phyloP scores from a whole-genome alignment of 352 stramenopile genomes.

The Phytophthora pinifolia region DNA sequence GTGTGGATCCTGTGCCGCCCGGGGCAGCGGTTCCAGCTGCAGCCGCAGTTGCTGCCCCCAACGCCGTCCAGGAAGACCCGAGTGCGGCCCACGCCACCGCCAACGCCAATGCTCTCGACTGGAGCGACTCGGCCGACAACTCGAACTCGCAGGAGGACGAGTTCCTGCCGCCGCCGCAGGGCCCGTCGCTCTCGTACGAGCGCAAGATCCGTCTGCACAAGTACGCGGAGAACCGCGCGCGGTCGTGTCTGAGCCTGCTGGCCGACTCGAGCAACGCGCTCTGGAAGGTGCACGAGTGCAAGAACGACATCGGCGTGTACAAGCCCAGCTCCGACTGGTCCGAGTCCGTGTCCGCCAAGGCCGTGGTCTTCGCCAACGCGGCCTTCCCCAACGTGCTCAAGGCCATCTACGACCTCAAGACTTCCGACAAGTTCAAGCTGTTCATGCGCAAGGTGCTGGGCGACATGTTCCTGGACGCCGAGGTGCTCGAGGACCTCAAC shows the following conservation, averaged over 20 bases:
- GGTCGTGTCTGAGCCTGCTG: constrained; percentile 74
- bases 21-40: not conserved
- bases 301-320: constrained; percentile 80
- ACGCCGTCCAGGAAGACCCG: constrained; percentile 7
- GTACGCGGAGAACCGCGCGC: constrained; percentile 82
- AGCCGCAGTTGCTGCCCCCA: constrained; percentile 1
- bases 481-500: constrained; percentile 84
- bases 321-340: constrained; percentile 88
- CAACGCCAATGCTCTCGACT: constrained; percentile 36
- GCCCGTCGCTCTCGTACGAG: constrained; percentile 81
- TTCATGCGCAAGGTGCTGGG: constrained; percentile 83
- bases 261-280: constrained; percentile 74
- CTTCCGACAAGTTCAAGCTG: constrained; percentile 81
- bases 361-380: constrained; percentile 73
- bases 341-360: constrained; percentile 83
- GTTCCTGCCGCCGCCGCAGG: constrained; percentile 53
- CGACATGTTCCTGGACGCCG: constrained; percentile 82
- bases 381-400: constrained; percentile 83
- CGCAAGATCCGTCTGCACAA: constrained; percentile 84
- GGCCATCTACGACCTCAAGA: constrained; percentile 84
- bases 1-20: constrained; percentile 1
- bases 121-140: constrained; percentile 67
- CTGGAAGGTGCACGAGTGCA: constrained; percentile 81
- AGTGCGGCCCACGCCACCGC: constrained; percentile 14
- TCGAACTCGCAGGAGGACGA: constrained; percentile 62